Conservation (phyloP, 2,329 filamentous ascomycete genomes). For the Mycogone perniciosa region DNA sequence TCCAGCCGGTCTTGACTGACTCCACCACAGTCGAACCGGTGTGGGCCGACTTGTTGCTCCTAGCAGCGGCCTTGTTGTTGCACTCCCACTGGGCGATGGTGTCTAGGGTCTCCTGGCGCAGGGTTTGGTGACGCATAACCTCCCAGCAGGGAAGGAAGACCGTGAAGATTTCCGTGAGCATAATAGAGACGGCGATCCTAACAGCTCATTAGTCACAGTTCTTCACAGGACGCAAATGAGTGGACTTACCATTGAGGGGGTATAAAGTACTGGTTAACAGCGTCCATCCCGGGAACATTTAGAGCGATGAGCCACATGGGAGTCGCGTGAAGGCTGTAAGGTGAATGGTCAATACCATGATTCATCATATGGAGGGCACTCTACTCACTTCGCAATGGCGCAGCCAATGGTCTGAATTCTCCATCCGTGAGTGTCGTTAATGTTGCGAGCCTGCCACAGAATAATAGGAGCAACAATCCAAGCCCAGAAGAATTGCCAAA, state of each 20-base stretch:
- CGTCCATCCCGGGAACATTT: constrained; percentile 41
- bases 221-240: constrained; percentile 31
- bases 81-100: constrained; percentile 39
- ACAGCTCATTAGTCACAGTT: not conserved
- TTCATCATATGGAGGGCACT: not conserved
- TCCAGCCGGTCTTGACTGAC: constrained; percentile 22
- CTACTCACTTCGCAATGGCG: constrained; percentile 35
- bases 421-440: constrained; percentile 60
- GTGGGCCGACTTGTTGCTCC: constrained; percentile 15
- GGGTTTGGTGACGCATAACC: constrained; percentile 37
- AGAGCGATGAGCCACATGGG: constrained; percentile 59
- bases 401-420: constrained; percentile 52
- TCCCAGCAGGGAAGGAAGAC: constrained; percentile 57
- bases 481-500: constrained; percentile 57
- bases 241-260: constrained; percentile 55
- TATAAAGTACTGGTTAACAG: constrained; percentile 46
- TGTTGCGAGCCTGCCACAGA: constrained; percentile 54
- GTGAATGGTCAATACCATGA: constrained; percentile 1
- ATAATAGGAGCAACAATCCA: constrained; percentile 54
- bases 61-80: constrained; percentile 24
- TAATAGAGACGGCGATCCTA: constrained; percentile 46
- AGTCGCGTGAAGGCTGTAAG: constrained; percentile 50
- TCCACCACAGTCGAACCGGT: constrained; percentile 20
- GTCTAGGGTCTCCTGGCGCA: constrained; percentile 38
- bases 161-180: constrained; percentile 54